Base-by-base conservation (phyloP, 2,329 filamentous ascomycete genomes). In the Trichoderma lentiforme region DNA sequence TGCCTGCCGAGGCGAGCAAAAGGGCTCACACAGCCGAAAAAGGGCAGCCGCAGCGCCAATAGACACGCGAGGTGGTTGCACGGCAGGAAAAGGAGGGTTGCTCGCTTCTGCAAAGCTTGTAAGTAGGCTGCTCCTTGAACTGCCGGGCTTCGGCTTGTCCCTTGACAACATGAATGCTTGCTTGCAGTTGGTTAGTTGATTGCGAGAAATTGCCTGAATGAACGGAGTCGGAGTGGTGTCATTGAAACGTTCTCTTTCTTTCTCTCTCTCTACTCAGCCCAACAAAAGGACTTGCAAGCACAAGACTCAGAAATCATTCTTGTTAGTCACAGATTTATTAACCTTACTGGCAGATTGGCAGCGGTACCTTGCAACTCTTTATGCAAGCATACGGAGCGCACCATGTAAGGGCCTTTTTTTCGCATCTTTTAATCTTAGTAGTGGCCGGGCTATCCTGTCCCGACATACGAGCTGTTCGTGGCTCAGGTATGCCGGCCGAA, bases 111-210 rank as follows among this genome's bases (percentile, higher is more conserved):
- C 21, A 11, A 36, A 18, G 18, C 56, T 56, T 56, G 26, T 18
- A 36, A 57, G 30, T 34, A 47, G 34, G 65, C 53, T 43, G 39
- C 64, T 57, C 21, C 21, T 24, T 47, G 34, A 68, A 68, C 51
- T 67, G 64, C 66, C 66, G 66, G 56, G 30, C 63, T 66, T 53
- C 47, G 63, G 63, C 63, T 66, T 66, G 63, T 61, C 32, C n/a
- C 28, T 60, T 30, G n/a, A 51, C 43, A 53, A 32, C 21, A 12
- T 56, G 62, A 28, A 32, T 51, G 43, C 28, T 32, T 21, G 28
- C 28, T 58, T 57, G 53, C 26, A 28, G 53, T 58, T 30, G 26
- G 53, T 8, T 57, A 57, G 26, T n/a, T 32, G 56, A 18, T n/a
- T 58, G 56, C 26, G 26, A 58, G 24, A 51, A 24, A 21, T 14